Conservation (phyloP, 192 early-diverging fungal genomes). For the Backusella macrospora region DNA sequence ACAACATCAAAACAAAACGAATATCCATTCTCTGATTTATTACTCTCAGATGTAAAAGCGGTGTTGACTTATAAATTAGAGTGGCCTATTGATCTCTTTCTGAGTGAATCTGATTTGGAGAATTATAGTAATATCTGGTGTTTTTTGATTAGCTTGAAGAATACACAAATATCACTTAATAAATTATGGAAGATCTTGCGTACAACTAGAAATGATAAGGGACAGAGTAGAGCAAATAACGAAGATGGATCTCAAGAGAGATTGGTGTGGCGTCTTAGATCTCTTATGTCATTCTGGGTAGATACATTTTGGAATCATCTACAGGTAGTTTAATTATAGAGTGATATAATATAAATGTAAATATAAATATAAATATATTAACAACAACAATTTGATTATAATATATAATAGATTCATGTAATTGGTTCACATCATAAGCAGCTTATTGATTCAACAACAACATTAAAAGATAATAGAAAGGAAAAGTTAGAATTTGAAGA, state of each 20-base stretch:
- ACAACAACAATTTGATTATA: not conserved
- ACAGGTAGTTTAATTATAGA: constrained; percentile 51
- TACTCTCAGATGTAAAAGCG: constrained; percentile 53
- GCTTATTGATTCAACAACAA: constrained; percentile 6
- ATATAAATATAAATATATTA: not conserved
- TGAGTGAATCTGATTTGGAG: constrained; percentile 58
- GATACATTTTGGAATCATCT: constrained; percentile 73
- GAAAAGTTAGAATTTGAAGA: constrained; percentile 45
- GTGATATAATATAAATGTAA: not conserved
- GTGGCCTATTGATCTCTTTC: constrained; percentile 75
- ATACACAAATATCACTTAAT: constrained; percentile 57
- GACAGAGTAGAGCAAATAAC: not conserved
- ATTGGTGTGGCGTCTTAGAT: constrained; percentile 55
- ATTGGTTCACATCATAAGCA: constrained; percentile 24
- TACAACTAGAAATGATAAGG: constrained; percentile 21
- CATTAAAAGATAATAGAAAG: not conserved
- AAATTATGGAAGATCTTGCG: constrained; percentile 39
- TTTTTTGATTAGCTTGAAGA: constrained; percentile 63
- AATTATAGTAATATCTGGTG: constrained; percentile 64
- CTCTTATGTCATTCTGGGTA: constrained; percentile 69
- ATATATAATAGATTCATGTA: constrained; percentile 16
- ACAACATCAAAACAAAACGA: not conserved
- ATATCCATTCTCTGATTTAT: constrained; percentile 48
- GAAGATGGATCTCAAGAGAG: constrained; percentile 34
- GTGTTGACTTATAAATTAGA: constrained; percentile 56